phyloP scores from a whole-genome alignment of 2,329 filamentous ascomycete genomes.

The Hypoxylon sp. region DNA sequence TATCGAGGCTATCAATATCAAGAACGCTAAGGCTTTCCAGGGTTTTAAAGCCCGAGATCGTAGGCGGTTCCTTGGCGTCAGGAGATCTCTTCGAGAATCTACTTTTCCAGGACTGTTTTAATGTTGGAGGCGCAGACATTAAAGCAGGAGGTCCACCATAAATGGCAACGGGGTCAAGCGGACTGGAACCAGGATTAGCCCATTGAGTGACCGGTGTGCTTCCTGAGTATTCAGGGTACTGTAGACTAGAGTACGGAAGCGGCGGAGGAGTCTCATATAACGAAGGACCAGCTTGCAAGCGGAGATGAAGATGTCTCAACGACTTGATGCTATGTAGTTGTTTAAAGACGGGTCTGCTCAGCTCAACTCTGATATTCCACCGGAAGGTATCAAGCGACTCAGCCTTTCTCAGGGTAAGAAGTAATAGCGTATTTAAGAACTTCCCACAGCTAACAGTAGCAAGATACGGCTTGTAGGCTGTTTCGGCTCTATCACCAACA shows the following conservation, averaged over 20 bases:
- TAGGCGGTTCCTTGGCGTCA: conserved; percentile 62
- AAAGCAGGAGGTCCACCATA: conserved; percentile 50
- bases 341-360: conserved; percentile 71
- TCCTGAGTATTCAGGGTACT: conserved; percentile 14
- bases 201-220: conserved; percentile 13
- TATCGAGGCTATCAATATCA: conserved; percentile 72
- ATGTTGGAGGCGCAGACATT: conserved; percentile 54
- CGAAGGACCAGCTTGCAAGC: conserved; percentile 71
- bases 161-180: conserved; percentile 38
- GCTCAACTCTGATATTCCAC: conserved; percentile 76
- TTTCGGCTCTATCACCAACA: conserved; percentile 67
- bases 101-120: conserved; percentile 57
- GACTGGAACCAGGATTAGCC: conserved; percentile 20
- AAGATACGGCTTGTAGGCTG: conserved; percentile 67
- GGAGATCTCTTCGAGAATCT: conserved; percentile 55
- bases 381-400: conserved; percentile 70
- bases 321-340: conserved; percentile 68
- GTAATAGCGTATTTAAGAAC: conserved; percentile 73
- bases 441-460: conserved; percentile 72
- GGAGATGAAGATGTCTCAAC: conserved; percentile 69
- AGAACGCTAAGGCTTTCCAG: conserved; percentile 68
- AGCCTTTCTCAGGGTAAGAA: conserved; percentile 69
- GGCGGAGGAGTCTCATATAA: conserved; percentile 66
- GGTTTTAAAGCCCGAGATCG: conserved; percentile 70
- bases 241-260: conserved; percentile 56